A percentile compares a stretch with the other conserved stretches of the same genome.
These are phyloP conservation scores for Ganoderma resinaceum DNA, from an alignment of 1,284 basidiomycete species.

Conservation along the genomic window DNA sequence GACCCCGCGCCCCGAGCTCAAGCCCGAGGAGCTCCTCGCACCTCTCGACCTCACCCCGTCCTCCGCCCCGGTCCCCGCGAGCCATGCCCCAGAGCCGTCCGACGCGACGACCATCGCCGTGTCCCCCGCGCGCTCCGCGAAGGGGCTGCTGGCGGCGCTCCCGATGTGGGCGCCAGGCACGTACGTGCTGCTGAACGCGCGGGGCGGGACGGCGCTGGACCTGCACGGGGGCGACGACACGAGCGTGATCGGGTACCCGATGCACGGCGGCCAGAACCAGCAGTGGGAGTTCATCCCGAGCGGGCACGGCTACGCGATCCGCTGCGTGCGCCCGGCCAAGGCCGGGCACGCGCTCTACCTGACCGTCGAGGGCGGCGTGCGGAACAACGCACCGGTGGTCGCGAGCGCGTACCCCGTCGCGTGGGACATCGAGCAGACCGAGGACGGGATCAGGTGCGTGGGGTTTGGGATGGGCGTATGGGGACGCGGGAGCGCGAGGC, in stretches of 20 bases:
- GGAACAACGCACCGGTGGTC: slow-evolving; percentile 40
- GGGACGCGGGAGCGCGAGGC: background rate
- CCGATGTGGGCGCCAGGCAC: slow-evolving; percentile 35
- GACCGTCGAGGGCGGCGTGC: slow-evolving; percentile 44
- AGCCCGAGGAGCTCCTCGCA: slow-evolving; percentile 16
- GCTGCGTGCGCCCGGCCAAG: slow-evolving; percentile 39
- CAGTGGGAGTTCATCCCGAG: slow-evolving; percentile 58
- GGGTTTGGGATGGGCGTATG: background rate
- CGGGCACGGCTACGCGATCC: slow-evolving; percentile 50
- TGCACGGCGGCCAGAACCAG: slow-evolving; percentile 56
- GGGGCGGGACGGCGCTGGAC: slow-evolving; percentile 57
- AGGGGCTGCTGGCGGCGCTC: slow-evolving; percentile 1
- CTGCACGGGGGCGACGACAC: slow-evolving; percentile 58
- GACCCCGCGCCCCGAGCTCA: slow-evolving; percentile 12
- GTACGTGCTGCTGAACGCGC: slow-evolving; percentile 55
- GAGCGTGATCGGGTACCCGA: slow-evolving; percentile 56
- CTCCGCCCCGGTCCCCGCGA: background rate
- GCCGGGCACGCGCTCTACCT: slow-evolving; percentile 47
- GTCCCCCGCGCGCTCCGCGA: background rate
- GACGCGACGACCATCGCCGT: slow-evolving; percentile 26
- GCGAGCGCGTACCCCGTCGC: slow-evolving; percentile 42
- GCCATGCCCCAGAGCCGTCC: slow-evolving; percentile 21
- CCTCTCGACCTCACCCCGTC: slow-evolving; percentile 18
- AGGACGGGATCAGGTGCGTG: slow-evolving; percentile 33
- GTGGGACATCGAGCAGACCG: slow-evolving; percentile 35